These are phyloP conservation scores for Carex cristatella DNA, from an alignment of 176 grass and related monocot genomes.

Conservation along the genomic window DNA sequence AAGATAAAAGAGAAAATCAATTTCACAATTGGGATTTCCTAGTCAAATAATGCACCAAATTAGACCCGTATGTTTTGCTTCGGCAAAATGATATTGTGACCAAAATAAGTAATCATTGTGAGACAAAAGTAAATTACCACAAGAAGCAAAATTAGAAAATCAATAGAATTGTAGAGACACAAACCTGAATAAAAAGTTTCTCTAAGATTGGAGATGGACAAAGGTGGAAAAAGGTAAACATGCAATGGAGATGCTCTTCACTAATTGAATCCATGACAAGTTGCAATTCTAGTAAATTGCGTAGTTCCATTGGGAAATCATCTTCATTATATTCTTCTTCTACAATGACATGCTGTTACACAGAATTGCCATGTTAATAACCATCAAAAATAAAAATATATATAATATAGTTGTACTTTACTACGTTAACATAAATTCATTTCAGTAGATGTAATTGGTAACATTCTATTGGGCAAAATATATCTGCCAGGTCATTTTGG, in stretches of 20 bases:
- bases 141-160: background rate
- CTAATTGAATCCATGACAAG: conserved; percentile 29
- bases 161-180: background rate
- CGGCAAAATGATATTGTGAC: background rate
- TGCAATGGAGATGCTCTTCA: background rate
- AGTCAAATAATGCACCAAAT: background rate
- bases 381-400: background rate
- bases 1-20: background rate
- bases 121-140: background rate
- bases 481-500: background rate
- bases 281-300: conserved; percentile 54
- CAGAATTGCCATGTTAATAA: background rate
- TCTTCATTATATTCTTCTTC: conserved; percentile 1
- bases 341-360: background rate
- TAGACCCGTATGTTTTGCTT: background rate
- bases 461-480: background rate
- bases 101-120: background rate
- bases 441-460: background rate
- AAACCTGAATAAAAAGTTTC: conserved; percentile 44
- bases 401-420: background rate
- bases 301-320: background rate
- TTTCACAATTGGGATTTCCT: background rate
- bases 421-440: background rate
- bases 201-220: conserved; percentile 24
- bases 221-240: conserved; percentile 21